Evolutionary conservation across 78 protist species (phyloP), one percentile per base, ranked within the genome.

Genomic region (Tieghemostelium lacteum): DNA sequence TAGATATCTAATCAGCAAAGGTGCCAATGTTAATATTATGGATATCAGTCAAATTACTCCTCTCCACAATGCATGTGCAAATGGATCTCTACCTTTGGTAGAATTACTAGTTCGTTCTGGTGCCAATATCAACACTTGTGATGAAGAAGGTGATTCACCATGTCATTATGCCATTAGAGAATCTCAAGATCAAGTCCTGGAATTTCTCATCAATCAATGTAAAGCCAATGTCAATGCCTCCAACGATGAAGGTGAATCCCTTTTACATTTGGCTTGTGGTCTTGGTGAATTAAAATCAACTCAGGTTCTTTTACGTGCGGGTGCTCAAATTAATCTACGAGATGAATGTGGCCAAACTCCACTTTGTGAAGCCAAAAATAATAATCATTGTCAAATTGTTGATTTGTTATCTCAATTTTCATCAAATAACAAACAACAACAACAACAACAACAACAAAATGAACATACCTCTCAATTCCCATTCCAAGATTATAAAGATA

Each of bases 181-280:
- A 14, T 31, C 45, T 1, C 20, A 69, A 33, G 29, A 6, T 0
- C 60, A 52, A 17, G 37, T 63, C 6, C 78, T 83, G 55, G 3
- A 6, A 0, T 60, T 40, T n/a, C 67, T 83, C 29, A 42, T 83
- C 4, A 22, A n/a, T 1, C 20, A 34, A 6, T n/a, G n/a, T n/a
- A 78, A 78, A 58, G 77, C 91, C 57, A 42, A 83, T 33, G 67
- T 26, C 0, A 83, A 83, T 33, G 12, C 64, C 28, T 17, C 33
- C 62, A 83, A 83, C 60, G 91, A 83, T 16, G 91, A 83, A 16
- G 78, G 91, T 60, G 91, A 83, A 61, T 69, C 91, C 2, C 71
- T 83, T 6, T 83, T 83, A 73, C 91, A 83, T 69, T 24, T 83
- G 42, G 61, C 91, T 0, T 60, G 73, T 10, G 36, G 49, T 34